These are phyloP conservation scores for Collybia sordida DNA, from an alignment of 768 basidiomycete genomes.

Conservation along the genomic window DNA sequence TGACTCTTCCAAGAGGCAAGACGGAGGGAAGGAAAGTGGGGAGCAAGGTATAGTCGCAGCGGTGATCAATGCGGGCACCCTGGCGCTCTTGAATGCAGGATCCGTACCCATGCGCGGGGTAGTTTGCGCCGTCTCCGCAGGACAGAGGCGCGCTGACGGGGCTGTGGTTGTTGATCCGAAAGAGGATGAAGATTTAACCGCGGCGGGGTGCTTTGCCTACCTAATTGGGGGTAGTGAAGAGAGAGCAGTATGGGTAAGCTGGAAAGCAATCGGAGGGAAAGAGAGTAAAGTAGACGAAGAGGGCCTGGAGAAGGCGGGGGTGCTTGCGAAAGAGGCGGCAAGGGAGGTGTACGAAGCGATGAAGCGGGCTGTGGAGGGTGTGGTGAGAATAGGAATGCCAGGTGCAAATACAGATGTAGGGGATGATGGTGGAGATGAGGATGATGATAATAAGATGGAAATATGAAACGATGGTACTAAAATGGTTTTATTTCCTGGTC, in stretches of 20 bases:
- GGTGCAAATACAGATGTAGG: conserved; percentile 4
- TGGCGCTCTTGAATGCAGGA: conserved; percentile 67
- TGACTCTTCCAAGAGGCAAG: neutral
- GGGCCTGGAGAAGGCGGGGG: conserved; percentile 43
- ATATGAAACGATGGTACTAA: conserved; percentile 25
- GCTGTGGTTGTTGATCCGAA: conserved; percentile 52
- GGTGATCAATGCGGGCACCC: conserved; percentile 63
- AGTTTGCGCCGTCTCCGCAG: conserved; percentile 67
- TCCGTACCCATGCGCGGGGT: conserved; percentile 76
- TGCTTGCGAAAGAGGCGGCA: conserved; percentile 49
- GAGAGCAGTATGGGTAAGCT: conserved; percentile 60
- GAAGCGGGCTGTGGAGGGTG: conserved; percentile 37
- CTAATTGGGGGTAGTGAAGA: conserved; percentile 24
- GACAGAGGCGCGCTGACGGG: conserved; percentile 28
- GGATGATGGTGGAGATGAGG: conserved; percentile 26
- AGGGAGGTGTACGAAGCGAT: conserved; percentile 45
- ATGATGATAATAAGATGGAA: conserved; percentile 42
- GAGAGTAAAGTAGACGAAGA: conserved; percentile 34
- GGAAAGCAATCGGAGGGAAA: conserved; percentile 31
- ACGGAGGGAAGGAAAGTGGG: no score
- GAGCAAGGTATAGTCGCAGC: conserved; percentile 56
- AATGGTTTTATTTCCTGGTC: no score
- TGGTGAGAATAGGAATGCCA: conserved; percentile 1
- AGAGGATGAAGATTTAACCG: conserved; percentile 42
- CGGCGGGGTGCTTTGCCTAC: conserved; percentile 72